Percentiles rank a stretch among this genome's conserved stretches.
phyloP scores from a whole-genome alignment of 371 early-diverging fungal species.

The Quaeritorhiza haematococci region DNA sequence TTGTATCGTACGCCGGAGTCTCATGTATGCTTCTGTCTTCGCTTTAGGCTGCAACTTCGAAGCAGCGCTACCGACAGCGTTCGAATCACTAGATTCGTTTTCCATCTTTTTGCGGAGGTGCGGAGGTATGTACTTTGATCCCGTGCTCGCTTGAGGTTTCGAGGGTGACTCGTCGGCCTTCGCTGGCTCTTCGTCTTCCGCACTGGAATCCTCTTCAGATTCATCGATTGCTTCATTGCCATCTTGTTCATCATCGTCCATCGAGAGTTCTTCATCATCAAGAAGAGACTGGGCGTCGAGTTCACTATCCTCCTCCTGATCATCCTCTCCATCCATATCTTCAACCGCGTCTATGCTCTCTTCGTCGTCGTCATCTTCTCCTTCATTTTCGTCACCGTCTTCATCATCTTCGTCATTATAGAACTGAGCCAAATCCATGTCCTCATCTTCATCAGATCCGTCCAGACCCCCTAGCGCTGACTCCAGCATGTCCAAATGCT shows the following conservation, averaged over 20 bases:
- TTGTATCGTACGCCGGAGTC: constrained; percentile 73
- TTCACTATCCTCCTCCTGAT: constrained; percentile 1
- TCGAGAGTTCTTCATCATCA: not conserved
- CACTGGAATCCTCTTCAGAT: too few species aligned
- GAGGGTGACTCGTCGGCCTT: too few species aligned
- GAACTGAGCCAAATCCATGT: constrained; percentile 10
- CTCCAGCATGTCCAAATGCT: not conserved
- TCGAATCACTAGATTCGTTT: too few species aligned
- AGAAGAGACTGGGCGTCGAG: not conserved
- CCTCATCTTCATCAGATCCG: constrained; percentile 7
- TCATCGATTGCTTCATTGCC: too few species aligned
- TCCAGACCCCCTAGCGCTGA: not conserved
- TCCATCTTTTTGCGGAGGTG: constrained; percentile 58
- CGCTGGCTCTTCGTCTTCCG: too few species aligned
- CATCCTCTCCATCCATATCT: constrained; percentile 2
- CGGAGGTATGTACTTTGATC: constrained; percentile 82
- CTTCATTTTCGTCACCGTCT: constrained; percentile 5
- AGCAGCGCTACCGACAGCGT: too few species aligned
- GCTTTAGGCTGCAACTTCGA: constrained; percentile 38
- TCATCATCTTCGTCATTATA: constrained; percentile 16
- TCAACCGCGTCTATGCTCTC: constrained; percentile 1
- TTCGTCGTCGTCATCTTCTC: constrained; percentile 12
- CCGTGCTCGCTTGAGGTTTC: too few species aligned
- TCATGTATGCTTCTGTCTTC: constrained; percentile 35
- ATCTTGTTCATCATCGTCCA: not conserved